Evolutionary conservation across 2,329 filamentous ascomycete genomes (phyloP).

Genomic region (Thielaviopsis musarum): DNA sequence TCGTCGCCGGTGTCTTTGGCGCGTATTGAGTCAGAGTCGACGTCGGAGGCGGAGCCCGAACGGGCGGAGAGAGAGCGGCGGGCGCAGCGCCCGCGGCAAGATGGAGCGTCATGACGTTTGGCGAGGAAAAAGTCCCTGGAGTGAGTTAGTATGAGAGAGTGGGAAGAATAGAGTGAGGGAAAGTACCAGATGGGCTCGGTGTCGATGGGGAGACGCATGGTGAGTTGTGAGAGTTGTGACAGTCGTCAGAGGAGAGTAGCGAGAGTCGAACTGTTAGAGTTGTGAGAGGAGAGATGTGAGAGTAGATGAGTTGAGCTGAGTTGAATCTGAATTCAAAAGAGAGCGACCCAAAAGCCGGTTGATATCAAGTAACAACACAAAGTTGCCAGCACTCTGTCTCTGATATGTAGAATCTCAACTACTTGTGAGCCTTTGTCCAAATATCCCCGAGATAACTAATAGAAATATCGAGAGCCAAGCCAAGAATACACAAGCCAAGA

Average conservation of each 20-base stretch:
- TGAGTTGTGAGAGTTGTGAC: not conserved
- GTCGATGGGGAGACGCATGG: conserved; percentile 3
- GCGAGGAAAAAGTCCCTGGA: conserved; percentile 1
- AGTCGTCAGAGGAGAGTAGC: not conserved
- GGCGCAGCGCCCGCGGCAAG: not conserved
- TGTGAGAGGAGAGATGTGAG: not conserved
- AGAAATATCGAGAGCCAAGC: not conserved
- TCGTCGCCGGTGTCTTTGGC: not conserved
- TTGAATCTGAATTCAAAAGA: not conserved
- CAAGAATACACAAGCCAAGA: not conserved
- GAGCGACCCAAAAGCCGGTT: not conserved
- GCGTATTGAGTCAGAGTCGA: not conserved
- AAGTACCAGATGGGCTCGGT: conserved; percentile 2
- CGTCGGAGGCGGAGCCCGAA: conserved; percentile 1
- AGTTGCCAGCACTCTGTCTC: conserved; percentile 8
- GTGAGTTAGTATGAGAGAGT: not conserved
- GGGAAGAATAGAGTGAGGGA: not conserved
- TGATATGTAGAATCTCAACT: not conserved
- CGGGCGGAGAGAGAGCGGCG: not conserved
- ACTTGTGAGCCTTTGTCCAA: not conserved
- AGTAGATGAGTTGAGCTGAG: no score
- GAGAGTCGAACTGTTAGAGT: not conserved
- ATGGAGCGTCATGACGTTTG: not conserved
- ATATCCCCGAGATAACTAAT: not conserved
- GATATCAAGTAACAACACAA: not conserved